phyloP scores from a whole-genome alignment of 495 filamentous ascomycete genomes.

The Pseudotulostoma volvatum region DNA sequence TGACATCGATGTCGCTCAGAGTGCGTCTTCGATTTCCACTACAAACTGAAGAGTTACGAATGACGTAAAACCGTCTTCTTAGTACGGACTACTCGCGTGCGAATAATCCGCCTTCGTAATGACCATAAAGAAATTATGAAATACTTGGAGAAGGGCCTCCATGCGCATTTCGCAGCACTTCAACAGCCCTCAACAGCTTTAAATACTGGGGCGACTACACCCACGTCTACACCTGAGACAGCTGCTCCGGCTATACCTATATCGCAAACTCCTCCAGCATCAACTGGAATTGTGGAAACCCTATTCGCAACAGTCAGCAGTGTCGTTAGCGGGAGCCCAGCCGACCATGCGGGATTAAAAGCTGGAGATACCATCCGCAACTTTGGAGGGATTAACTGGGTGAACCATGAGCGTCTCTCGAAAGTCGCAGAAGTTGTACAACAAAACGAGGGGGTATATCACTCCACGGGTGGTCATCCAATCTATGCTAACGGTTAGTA shows the following conservation, averaged over 20 bases:
- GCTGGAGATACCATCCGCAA: conserved; percentile 66
- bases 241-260: background rate
- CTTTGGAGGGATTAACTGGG: conserved; percentile 67
- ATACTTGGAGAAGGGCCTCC: conserved; percentile 62
- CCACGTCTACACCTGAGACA: conserved; percentile 1
- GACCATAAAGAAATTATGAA: conserved; percentile 85
- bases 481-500: conserved; percentile 8
- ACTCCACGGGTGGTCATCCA: background rate
- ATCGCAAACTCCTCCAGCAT: background rate
- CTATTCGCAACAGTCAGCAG: conserved; percentile 87
- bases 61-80: conserved; percentile 1
- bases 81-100: conserved; percentile 82
- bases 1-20: conserved; percentile 91
- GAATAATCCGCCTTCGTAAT: conserved; percentile 78
- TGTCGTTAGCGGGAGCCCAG: conserved; percentile 64
- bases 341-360: conserved; percentile 65
- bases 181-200: conserved; percentile 14
- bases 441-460: conserved; percentile 69
- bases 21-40: conserved; percentile 30
- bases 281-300: conserved; percentile 31
- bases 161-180: conserved; percentile 45
- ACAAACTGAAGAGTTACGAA: too few species aligned
- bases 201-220: conserved; percentile 15
- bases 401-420: conserved; percentile 70
- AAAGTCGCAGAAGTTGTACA: conserved; percentile 75